Evolutionary conservation across 73 alveolate species (phyloP).

Genomic region (Tetrahymena borealis): DNA sequence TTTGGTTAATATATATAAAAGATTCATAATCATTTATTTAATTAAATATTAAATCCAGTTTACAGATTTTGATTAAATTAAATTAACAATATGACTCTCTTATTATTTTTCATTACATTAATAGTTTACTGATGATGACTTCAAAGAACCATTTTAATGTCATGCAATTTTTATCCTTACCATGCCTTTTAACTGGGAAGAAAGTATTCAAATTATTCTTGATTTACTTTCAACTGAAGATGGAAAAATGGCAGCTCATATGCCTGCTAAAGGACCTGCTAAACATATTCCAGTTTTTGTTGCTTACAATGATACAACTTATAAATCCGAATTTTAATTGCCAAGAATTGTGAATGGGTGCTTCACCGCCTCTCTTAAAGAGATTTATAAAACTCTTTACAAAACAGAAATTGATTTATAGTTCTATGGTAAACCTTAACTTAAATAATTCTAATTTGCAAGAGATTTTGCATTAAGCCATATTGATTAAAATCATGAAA

Average conservation of each 20-base stretch:
- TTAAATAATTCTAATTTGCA: slow-evolving; percentile 48
- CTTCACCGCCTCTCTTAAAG: slow-evolving; percentile 27
- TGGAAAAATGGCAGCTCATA: background rate
- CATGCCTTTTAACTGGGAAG: slow-evolving; percentile 38
- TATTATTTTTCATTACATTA: background rate
- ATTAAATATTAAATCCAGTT: background rate
- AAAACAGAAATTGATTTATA: slow-evolving; percentile 30
- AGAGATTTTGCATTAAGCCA: background rate
- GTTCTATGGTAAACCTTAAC: slow-evolving; percentile 62
- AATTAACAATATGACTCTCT: background rate
- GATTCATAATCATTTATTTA: too few relatives aligned
- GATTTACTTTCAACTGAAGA: slow-evolving; percentile 5
- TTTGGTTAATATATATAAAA: too few relatives aligned
- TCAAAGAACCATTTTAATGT: background rate
- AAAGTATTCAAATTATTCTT: background rate
- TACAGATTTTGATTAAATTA: background rate
- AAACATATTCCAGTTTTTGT: slow-evolving; percentile 31
- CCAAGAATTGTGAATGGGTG: slow-evolving; percentile 63
- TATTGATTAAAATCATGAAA: slow-evolving; percentile 12
- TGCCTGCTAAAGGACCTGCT: slow-evolving; percentile 2
- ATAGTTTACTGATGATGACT: background rate
- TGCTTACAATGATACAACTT: slow-evolving; percentile 38
- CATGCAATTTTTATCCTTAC: slow-evolving; percentile 26
- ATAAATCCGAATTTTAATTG: slow-evolving; percentile 14
- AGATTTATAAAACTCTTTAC: slow-evolving; percentile 11